Evolutionary conservation across 108 stramenopile genomes (phyloP), one percentile per base, ranked within the genome.

Genomic region (Conticribra guillardii): DNA sequence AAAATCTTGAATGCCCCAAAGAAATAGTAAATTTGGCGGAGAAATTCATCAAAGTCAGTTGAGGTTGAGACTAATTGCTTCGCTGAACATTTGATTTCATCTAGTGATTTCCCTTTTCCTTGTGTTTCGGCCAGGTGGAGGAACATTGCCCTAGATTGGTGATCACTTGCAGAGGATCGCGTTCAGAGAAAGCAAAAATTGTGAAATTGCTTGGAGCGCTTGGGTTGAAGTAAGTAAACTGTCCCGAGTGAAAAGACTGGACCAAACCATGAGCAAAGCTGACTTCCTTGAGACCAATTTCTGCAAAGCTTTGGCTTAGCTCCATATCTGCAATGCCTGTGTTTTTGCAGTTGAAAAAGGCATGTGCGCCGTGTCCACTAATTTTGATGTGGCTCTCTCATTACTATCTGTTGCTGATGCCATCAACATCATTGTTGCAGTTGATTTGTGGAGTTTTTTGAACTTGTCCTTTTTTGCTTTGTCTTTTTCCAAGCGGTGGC

Each of bases 191-290:
- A 21, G 33, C 4, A 48, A 68, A 68, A 11, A 11, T 54, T 29
- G 67, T 56, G 67, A 57, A 68, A 29, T 68, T 68, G 55, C 67
- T 68, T 45, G 67, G 67, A 1, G 54, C 19, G 19, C 54, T 44
- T 2, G 22, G 19, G 16, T 23, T 17, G 0, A 2, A 7, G 44
- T 68, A 68, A 3, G 7, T 1, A 30, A 67, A 56, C 2, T 54
- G 2, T 1, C 67, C 54, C 3, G 14, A 9, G 31, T 37, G 34
- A 1, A 67, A 18, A 4, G 32, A 30, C 45, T 67, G 67, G 53
- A 67, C 37, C 0, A 53, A 55, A 1, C 54, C 53, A 1, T 24
- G 32, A 1, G 54, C 53, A 17, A 55, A 66, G 28, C 18, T 18
- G 1, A 52, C 64, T 1, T 53, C 33, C 1, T n/a, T 14, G 17